Evolutionary conservation across 169 alveolate genomes (phyloP), one percentile per base, ranked within the genome.

Genomic region (Cryptosporidium tyzzeri): DNA sequence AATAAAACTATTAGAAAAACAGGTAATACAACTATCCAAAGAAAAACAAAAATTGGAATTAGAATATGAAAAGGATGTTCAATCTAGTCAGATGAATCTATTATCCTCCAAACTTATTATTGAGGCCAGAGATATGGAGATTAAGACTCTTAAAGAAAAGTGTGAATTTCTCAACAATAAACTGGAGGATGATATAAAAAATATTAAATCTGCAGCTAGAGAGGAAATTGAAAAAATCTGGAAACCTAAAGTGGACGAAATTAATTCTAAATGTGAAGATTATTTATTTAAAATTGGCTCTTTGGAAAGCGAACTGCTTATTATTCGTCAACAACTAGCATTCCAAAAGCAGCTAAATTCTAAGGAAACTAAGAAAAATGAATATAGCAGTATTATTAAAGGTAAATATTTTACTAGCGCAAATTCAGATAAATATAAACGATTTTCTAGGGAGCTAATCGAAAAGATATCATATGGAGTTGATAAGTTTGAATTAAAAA

Each of bases 211-310:
- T 12, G 73, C 89, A 12, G 71, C 89, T 8, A 80, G 89, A 59
- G 89, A 80, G 26, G 89, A 80, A 26, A 80, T 80, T 18, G 89
- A 80, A 41, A 80, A 65, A 18, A 67, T 80, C 14, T 80, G 89
- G 89, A 80, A 80, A 48, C 89, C 89, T 21, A 80, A 59, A 29
- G 65, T 80, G 18, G 73, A 62, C 14, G 89, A 80, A 12, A 48
- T 62, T 16, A 65, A 48, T 37, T 23, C 48, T 14, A 80, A 80
- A n/a, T 80, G 89, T 26, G 75, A 80, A 61, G 89, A 80, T 3
- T 80, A 62, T 45, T 21, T 16, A 61, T 62, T 62, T 29, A 59
- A 80, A 44, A 62, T 80, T 1, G 23, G 68, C n/a, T 80, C 89
- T 55, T 69, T 80, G n/a, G 89, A 80, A 65, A 65, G 80, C 31